Conservation (phyloP, 257 asterid species). For the Cordia subcordata region DNA sequence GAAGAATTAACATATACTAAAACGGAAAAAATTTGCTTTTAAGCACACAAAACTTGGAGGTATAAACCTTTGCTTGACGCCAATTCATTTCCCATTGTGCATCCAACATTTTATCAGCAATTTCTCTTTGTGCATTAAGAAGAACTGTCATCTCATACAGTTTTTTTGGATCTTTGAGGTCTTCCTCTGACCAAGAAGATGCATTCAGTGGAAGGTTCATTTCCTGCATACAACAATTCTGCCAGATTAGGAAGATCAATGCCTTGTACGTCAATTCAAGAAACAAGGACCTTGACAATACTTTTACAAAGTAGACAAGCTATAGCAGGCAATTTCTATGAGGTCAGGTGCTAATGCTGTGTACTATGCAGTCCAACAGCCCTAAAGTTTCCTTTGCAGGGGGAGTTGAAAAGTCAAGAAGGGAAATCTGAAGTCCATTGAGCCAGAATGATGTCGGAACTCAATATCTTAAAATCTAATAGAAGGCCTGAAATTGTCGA, state of each 20-base stretch:
- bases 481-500: no score
- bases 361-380: no score
- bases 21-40: neutral
- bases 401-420: no score
- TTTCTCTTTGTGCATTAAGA: constrained; percentile 86
- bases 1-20: neutral
- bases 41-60: neutral
- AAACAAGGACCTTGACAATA: neutral
- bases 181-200: constrained; percentile 83
- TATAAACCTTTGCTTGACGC: constrained; percentile 83
- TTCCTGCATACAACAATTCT: constrained; percentile 44
- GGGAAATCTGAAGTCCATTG: no score
- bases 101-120: constrained; percentile 73
- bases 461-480: no score
- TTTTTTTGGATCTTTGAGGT: constrained; percentile 88
- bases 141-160: constrained; percentile 84
- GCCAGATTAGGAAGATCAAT: constrained; percentile 12
- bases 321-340: no score
- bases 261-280: neutral
- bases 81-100: constrained; percentile 89
- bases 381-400: no score
- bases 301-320: neutral
- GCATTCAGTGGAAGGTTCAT: constrained; percentile 72
- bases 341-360: no score
- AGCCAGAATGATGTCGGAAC: no score